These are phyloP conservation scores for Microthlaspi erraticum DNA, from an alignment of 345 rosid genomes.

Conservation along the genomic window DNA sequence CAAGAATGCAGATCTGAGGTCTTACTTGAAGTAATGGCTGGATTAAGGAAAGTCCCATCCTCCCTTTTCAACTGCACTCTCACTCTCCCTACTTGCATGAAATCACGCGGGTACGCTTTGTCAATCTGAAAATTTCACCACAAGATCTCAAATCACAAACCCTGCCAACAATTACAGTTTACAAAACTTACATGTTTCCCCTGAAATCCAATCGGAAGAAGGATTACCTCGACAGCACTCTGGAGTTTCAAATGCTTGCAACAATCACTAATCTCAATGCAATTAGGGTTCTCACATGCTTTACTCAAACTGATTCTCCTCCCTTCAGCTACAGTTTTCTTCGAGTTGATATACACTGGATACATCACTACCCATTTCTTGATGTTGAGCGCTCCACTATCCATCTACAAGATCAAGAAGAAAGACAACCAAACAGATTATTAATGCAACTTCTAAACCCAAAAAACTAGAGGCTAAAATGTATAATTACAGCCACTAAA, in stretches of 20 bases:
- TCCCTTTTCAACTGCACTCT: constrained; percentile 79
- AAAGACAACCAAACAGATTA: neutral
- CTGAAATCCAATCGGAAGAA: neutral
- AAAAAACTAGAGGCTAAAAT: neutral
- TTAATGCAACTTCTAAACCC: neutral
- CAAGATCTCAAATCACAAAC: neutral
- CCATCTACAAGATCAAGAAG: constrained; percentile 46
- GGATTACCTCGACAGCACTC: constrained; percentile 73
- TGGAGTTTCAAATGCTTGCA: constrained; percentile 76
- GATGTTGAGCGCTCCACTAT: constrained; percentile 46
- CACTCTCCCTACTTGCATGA: constrained; percentile 93
- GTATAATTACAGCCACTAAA: neutral
- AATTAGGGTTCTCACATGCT: constrained; percentile 89
- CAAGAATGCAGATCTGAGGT: neutral
- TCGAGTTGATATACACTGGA: constrained; percentile 87
- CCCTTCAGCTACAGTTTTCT: constrained; percentile 91
- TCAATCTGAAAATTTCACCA: constrained; percentile 52
- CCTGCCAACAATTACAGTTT: neutral
- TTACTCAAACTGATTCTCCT: constrained; percentile 68
- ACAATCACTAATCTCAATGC: constrained; percentile 82
- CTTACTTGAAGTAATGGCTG: constrained; percentile 83
- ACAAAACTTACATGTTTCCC: neutral
- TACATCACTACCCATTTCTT: constrained; percentile 88
- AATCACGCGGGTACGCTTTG: constrained; percentile 93
- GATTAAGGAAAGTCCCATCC: constrained; percentile 81